Evolutionary conservation across 1,139 yeast genomes (phyloP), one percentile per base, ranked within the genome.

Genomic region (Ogataea hybrid): DNA sequence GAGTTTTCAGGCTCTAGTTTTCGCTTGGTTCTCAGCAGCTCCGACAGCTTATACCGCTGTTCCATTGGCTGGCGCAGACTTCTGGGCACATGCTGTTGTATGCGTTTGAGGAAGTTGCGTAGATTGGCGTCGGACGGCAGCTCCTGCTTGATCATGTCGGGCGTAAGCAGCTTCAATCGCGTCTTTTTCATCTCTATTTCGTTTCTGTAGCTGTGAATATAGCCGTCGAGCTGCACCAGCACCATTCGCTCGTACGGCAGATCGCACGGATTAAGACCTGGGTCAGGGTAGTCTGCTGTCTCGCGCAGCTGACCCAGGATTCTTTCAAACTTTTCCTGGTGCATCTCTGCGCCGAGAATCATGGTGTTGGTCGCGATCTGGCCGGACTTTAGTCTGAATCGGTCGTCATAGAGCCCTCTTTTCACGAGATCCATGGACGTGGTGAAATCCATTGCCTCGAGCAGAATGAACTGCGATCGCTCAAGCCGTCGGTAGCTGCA

Each of bases 161-260:
- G 25, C 7, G 36, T 23, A 14, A 49, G 34, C 2, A 36, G n/a
- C 9, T 16, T 16, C 12, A 36, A n/a, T 4, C 21, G 16, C 4
- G 28, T 25, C 12, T 39, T 29, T 18, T 45, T 45, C n/a, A 54
- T 40, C 33, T 58, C 60, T 6, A 56, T 9, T 6, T 14, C n/a
- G 12, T 9, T 10, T 3, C 21, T 20, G 35, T 21, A 32, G n/a
- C 15, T 12, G 18, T 32, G 14, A 6, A 32, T 18, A 11, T 14
- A 10, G n/a, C 15, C 25, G 27, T 23, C 18, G 5, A 32, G 16
- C 15, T 32, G 16, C 6, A 32, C 25, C 11, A 32, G 18, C n/a
- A 37, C 22, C 28, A 25, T 25, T 5, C 22, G 18, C 9, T 37
- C 22, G 20, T 12, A 37, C 3, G 36, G 41, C 8, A 27, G 9